Evolutionary conservation across 768 basidiomycete species (phyloP).

Genomic region (Agaricus subrufescens): DNA sequence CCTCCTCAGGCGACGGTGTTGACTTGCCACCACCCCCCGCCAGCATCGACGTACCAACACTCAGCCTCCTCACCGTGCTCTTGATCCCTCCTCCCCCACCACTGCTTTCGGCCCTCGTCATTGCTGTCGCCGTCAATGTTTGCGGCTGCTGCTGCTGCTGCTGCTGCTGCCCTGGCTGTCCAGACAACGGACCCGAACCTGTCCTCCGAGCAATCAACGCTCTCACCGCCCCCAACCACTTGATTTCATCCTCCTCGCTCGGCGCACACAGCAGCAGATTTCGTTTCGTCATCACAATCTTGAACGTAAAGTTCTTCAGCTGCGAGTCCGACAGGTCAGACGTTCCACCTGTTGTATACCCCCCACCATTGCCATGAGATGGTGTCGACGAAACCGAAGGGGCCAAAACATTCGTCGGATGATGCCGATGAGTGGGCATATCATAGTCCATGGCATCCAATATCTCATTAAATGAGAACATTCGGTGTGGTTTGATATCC

Average conservation of each 20-base stretch:
- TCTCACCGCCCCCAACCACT: conserved; percentile 93
- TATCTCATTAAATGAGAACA: conserved; percentile 80
- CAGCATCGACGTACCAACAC: conserved; percentile 30
- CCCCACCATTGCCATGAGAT: neutral
- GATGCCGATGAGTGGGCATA: conserved; percentile 48
- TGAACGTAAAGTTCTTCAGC: conserved; percentile 66
- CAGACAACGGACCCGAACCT: conserved; percentile 45
- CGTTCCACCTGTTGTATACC: conserved; percentile 22
- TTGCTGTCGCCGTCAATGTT: neutral
- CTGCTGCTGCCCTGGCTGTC: conserved; percentile 12
- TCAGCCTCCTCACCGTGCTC: conserved; percentile 43
- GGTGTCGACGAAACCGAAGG: conserved; percentile 31
- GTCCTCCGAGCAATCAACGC: conserved; percentile 80
- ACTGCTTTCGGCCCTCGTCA: neutral
- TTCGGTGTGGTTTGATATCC: conserved; percentile 88
- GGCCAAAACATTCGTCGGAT: conserved; percentile 26
- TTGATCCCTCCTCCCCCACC: conserved; percentile 33
- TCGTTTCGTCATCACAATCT: conserved; percentile 93
- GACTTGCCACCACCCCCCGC: conserved; percentile 8
- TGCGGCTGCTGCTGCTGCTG: conserved; percentile 5
- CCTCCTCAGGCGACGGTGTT: neutral
- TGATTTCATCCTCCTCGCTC: conserved; percentile 96
- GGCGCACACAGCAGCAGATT: conserved; percentile 89
- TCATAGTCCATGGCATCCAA: conserved; percentile 91
- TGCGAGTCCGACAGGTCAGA: conserved; percentile 22